These are phyloP conservation scores for Salix exigua DNA, from an alignment of 345 rosid genomes.

Conservation along the genomic window DNA sequence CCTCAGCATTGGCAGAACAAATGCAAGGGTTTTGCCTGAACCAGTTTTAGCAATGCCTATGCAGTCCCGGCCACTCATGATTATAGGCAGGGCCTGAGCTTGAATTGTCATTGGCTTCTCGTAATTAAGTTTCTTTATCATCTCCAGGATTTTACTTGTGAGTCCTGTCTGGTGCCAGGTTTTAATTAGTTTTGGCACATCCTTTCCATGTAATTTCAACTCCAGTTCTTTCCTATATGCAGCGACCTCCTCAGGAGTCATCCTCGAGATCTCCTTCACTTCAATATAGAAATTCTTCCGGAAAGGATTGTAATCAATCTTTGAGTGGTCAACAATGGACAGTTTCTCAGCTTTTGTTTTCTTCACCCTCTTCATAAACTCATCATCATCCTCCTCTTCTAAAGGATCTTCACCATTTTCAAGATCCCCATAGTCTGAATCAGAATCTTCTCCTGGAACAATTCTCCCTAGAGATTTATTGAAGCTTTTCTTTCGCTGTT, in stretches of 20 bases:
- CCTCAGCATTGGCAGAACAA: constrained; percentile 96
- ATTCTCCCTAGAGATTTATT: constrained; percentile 81
- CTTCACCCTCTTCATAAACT: constrained; percentile 98
- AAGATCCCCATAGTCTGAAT: constrained; percentile 64
- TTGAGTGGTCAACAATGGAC: constrained; percentile 86
- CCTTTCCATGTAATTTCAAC: constrained; percentile 90
- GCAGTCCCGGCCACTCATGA: constrained; percentile 98
- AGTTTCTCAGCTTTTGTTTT: constrained; percentile 93
- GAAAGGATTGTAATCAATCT: constrained; percentile 75
- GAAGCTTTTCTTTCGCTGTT: constrained; percentile 48
- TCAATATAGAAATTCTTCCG: constrained; percentile 85
- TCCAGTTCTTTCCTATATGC: constrained; percentile 80
- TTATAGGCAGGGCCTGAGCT: constrained; percentile 87
- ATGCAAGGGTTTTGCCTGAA: constrained; percentile 94
- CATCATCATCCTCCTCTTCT: constrained; percentile 90
- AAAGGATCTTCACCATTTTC: constrained; percentile 57
- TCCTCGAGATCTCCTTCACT: constrained; percentile 79
- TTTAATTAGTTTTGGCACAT: constrained; percentile 84
- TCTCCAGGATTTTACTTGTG: constrained; percentile 77
- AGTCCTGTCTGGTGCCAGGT: constrained; percentile 97
- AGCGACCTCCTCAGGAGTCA: constrained; percentile 77
- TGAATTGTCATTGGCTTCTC: constrained; percentile 98
- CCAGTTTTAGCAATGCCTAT: constrained; percentile 97
- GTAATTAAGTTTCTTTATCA: constrained; percentile 73
- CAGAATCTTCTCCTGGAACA: constrained; percentile 94